Conservation (phyloP, 2,329 filamentous ascomycete species). For the Dactylonectria estremocensis region DNA sequence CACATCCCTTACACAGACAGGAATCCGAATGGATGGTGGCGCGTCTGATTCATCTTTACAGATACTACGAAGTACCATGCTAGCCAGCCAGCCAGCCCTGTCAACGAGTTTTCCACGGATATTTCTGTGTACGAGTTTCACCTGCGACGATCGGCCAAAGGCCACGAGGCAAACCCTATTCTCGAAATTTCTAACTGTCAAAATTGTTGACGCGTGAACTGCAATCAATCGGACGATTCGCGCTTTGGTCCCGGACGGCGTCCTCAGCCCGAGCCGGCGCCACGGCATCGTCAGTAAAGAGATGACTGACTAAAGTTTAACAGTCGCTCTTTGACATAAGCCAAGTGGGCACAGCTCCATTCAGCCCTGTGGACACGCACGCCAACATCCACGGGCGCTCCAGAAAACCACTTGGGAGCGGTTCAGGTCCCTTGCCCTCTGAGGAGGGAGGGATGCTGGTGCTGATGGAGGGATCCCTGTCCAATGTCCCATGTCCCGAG, state of each 20-base stretch:
- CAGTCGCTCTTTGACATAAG: slow-evolving; percentile 13
- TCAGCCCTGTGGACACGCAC: slow-evolving; percentile 44
- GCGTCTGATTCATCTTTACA: slow-evolving; percentile 18
- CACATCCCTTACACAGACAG: slow-evolving; percentile 12
- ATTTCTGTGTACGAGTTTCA: neutral
- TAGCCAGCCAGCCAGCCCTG: neutral
- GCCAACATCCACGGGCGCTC: neutral
- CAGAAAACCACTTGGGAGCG: neutral
- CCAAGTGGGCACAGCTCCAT: slow-evolving; percentile 27
- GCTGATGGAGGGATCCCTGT: slow-evolving; percentile 29
- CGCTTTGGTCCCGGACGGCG: slow-evolving; percentile 7
- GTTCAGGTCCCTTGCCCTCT: neutral
- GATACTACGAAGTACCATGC: slow-evolving; percentile 1
- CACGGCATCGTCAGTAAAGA: neutral
- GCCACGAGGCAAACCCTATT: neutral
- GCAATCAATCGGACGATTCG: neutral
- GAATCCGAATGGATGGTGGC: slow-evolving; percentile 9
- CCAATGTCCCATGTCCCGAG: slow-evolving; percentile 26
- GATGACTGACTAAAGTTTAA: slow-evolving; percentile 13
- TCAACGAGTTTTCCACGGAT: neutral
- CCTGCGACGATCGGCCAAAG: neutral
- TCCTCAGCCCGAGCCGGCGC: neutral
- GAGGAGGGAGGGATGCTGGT: slow-evolving; percentile 7
- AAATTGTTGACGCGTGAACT: neutral
- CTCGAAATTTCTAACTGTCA: neutral